Evolutionary conservation across 2,329 filamentous ascomycete species (phyloP), one percentile per base, ranked within the genome.

Genomic region (Neofusicoccum kwambonambiense): DNA sequence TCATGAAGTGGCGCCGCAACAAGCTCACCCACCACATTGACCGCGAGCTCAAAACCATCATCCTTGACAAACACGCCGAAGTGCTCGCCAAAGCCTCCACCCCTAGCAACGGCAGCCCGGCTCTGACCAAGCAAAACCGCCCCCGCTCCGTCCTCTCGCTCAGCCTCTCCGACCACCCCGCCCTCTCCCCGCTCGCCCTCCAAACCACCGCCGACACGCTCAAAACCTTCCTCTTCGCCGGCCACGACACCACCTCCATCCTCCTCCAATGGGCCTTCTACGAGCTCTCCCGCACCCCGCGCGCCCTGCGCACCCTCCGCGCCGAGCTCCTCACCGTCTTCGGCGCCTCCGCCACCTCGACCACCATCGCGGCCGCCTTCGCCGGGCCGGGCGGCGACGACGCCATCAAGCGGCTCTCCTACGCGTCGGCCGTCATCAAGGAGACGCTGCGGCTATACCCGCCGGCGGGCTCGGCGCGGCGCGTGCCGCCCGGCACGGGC

Each of bases 371-470:
- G 3, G 17, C 15, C 12, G 12, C 22, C 7, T 39, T 63, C n/a
- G 15, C 39, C 27, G 7, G 19, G 1, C 11, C 27, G 42, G 8
- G 4, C 31, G 61, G 49, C 49, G 49, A 44, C 27, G 50, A 69
- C 9, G 51, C 73, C 3, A 58, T 77, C 58, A 77, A 76, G 58
- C 66, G 70, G 15, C 68, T 75, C 3, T 52, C 69, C 2, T 77
- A 75, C 61, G 72, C 69, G 0, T 67, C 69, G 12, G 76, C 75
- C 19, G 71, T 77, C 4, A 74, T 78, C 67, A 77, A 76, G 66
- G 75, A 77, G 51, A 70, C 72, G 1, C 65, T 78, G 0, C 70
- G 76, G 2, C 62, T 78, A 0, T 78, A 70, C 58, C 69, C 75
- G 17, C 70, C 72, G 15, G 75, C 68, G 7, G 56, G 62, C 13